phyloP scores from a whole-genome alignment of 352 stramenopile genomes.

The Thalassiosira livingstoniorum region DNA sequence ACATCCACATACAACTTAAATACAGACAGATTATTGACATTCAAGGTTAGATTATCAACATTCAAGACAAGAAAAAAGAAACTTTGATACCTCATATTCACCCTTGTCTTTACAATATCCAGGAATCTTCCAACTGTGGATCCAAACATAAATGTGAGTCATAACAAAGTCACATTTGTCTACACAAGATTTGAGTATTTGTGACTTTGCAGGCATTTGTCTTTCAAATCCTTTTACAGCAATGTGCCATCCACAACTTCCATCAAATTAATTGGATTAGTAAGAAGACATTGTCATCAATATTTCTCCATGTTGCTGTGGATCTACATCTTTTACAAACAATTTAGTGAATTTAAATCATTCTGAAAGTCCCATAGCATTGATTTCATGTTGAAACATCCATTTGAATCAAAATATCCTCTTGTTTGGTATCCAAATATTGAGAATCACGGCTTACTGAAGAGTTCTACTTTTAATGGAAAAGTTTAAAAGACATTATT shows the following conservation, averaged over 20 bases:
- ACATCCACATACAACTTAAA: no score
- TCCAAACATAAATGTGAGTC: conserved; percentile 31
- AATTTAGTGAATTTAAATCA: conserved; percentile 18
- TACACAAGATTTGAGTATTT: background rate
- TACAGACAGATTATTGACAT: no score
- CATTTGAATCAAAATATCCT: conserved; percentile 32
- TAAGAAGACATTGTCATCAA: conserved; percentile 9
- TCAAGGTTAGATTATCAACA: no score
- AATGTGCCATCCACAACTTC: conserved; percentile 44
- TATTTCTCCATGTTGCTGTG: conserved; percentile 56
- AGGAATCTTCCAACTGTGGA: conserved; percentile 30
- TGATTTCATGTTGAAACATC: conserved; percentile 42
- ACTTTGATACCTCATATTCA: conserved; percentile 33
- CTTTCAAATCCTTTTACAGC: conserved; percentile 32
- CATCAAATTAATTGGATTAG: conserved; percentile 36
- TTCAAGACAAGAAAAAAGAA: conserved; percentile 10
- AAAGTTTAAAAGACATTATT: conserved; percentile 41
- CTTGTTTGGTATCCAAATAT: conserved; percentile 41
- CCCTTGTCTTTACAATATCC: conserved; percentile 22
- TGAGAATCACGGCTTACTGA: conserved; percentile 43
- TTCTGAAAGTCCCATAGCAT: conserved; percentile 23
- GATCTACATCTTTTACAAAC: conserved; percentile 55
- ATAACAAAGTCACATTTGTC: conserved; percentile 18
- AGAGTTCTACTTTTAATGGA: conserved; percentile 29
- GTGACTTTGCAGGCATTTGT: conserved; percentile 3